Percentiles rank a stretch among this genome's conserved stretches.
phyloP scores from a whole-genome alignment of 768 basidiomycete species.

The Mycena indigotica region DNA sequence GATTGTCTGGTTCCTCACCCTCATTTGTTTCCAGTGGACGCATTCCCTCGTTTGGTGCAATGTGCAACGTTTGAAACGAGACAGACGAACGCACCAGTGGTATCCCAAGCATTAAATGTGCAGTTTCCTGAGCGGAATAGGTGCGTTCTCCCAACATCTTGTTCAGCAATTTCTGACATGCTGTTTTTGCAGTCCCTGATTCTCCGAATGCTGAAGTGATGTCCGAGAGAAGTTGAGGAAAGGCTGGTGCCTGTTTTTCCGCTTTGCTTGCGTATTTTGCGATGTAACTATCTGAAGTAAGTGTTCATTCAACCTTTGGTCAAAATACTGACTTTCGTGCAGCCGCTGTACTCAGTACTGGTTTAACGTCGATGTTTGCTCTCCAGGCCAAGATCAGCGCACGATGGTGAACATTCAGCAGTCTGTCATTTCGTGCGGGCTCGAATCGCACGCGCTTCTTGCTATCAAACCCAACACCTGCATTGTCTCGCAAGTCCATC shows the following conservation, averaged over 20 bases:
- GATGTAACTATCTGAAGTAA: conserved; percentile 11
- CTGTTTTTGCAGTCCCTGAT: conserved; percentile 18
- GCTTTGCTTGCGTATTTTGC: conserved; percentile 20
- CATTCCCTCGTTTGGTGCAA: conserved; percentile 10
- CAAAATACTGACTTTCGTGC: conserved; percentile 6
- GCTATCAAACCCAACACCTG: conserved; percentile 11
- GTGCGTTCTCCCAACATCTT: conserved; percentile 27
- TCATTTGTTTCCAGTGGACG: neutral
- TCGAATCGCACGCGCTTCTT: conserved; percentile 13
- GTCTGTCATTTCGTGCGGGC: conserved; percentile 20
- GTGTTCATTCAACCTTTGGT: neutral
- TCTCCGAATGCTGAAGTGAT: conserved; percentile 8
- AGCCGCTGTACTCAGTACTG: conserved; percentile 22
- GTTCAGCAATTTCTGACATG: conserved; percentile 27
- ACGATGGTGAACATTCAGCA: conserved; percentile 24
- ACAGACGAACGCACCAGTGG: conserved; percentile 19
- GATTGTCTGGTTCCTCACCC: neutral
- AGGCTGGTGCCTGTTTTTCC: conserved; percentile 19
- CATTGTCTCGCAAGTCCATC: conserved; percentile 4
- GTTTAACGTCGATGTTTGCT: conserved; percentile 28
- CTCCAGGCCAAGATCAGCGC: conserved; percentile 25
- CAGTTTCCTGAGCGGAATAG: conserved; percentile 26
- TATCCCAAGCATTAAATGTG: conserved; percentile 25
- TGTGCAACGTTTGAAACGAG: conserved; percentile 17
- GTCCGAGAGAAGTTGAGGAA: conserved; percentile 15